phyloP scores from a whole-genome alignment of 257 asterid genomes.

The Penstemon eatonii region DNA sequence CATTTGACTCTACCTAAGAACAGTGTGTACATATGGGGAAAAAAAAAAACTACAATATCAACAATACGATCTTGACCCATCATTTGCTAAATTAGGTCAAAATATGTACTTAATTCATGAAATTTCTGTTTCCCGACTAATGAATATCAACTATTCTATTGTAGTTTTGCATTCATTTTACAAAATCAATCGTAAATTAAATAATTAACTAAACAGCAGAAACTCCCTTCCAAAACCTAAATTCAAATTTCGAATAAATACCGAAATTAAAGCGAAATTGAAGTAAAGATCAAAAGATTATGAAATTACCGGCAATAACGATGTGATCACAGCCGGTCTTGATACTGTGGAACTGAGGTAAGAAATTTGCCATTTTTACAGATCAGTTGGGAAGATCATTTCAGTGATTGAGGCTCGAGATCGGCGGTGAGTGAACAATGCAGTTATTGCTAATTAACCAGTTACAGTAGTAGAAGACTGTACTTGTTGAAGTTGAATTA shows the following conservation, averaged over 20 bases:
- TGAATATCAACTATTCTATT: background rate
- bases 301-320: conserved; percentile 73
- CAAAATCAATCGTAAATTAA: background rate
- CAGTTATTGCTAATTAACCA: no score
- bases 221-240: background rate
- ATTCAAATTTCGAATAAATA: background rate
- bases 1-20: background rate
- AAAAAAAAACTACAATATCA: background rate
- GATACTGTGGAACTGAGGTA: conserved; percentile 95
- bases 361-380: conserved; percentile 77
- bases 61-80: conserved; percentile 3
- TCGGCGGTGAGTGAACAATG: conserved; percentile 34
- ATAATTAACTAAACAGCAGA: background rate
- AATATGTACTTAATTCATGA: background rate
- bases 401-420: conserved; percentile 38
- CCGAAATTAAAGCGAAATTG: conserved; percentile 12
- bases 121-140: no score
- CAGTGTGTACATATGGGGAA: background rate
- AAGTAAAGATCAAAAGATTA: background rate
- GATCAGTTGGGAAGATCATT: conserved; percentile 46
- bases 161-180: background rate
- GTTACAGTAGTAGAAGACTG: background rate
- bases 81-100: conserved; percentile 1
- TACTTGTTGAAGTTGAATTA: no score
- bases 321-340: conserved; percentile 75